Conservation (phyloP, 2,329 filamentous ascomycete species). For the Phialophora expanda region DNA sequence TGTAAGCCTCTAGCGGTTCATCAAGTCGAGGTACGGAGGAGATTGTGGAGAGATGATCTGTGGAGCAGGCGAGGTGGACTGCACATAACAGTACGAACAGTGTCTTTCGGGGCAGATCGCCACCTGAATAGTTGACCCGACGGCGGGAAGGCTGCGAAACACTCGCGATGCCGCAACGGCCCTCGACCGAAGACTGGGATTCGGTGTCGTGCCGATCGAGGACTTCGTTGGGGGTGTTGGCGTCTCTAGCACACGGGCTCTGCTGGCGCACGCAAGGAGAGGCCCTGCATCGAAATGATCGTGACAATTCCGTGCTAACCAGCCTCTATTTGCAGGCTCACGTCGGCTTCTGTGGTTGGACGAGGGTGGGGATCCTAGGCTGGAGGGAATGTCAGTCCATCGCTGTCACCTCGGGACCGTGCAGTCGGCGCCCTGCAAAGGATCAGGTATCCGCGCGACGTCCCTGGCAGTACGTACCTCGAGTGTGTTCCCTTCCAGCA, state of each 20-base stretch:
- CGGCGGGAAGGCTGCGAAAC: background rate
- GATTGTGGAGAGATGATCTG: conserved; percentile 28
- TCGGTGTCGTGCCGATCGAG: background rate
- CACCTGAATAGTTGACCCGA: background rate
- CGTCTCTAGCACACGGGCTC: background rate
- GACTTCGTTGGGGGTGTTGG: background rate
- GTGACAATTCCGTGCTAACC: background rate
- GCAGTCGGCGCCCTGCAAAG: conserved; percentile 11
- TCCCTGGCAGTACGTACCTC: background rate
- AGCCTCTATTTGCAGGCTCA: background rate
- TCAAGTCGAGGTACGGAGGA: conserved; percentile 16
- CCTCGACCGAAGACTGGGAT: background rate
- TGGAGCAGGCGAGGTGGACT: conserved; percentile 10
- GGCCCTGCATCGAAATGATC: background rate
- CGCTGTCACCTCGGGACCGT: conserved; percentile 12
- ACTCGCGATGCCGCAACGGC: background rate
- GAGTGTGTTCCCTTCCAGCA: background rate
- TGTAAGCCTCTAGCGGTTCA: conserved; percentile 19
- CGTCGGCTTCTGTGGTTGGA: conserved; percentile 1
- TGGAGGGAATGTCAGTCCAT: background rate
- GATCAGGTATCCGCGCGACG: conserved; percentile 2
- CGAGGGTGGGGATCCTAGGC: conserved; percentile 1
- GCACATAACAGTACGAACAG: background rate
- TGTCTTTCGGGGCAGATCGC: background rate
- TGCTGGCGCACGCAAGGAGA: background rate